Evolutionary conservation across 2,329 filamentous ascomycete genomes (phyloP).

Genomic region (Ceratocystis colombiana): DNA sequence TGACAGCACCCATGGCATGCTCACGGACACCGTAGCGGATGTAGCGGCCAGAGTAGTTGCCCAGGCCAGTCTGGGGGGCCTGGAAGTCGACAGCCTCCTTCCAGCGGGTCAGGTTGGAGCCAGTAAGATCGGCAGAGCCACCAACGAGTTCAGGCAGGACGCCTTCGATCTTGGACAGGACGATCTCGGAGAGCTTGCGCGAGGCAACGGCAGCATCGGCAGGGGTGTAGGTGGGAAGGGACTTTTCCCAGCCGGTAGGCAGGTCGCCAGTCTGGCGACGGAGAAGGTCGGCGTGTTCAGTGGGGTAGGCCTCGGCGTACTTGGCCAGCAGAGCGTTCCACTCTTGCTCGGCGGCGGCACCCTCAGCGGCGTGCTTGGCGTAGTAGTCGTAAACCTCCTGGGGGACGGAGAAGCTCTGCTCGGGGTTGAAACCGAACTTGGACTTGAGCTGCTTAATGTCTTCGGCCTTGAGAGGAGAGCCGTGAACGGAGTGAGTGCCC

Average conservation of each 20-base stretch:
- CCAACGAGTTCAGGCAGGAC: slow-evolving; percentile 83
- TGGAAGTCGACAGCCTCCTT: slow-evolving; percentile 98
- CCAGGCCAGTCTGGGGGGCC: slow-evolving; percentile 72
- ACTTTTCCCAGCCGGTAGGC: slow-evolving; percentile 93
- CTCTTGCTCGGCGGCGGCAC: slow-evolving; percentile 81
- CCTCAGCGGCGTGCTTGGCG: slow-evolving; percentile 71
- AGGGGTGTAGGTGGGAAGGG: slow-evolving; percentile 80
- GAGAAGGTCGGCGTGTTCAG: slow-evolving; percentile 67
- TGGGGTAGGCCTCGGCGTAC: slow-evolving; percentile 68
- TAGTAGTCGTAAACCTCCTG: slow-evolving; percentile 91
- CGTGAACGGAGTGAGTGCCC: slow-evolving; percentile 93
- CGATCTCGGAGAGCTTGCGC: slow-evolving; percentile 90
- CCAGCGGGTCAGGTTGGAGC: slow-evolving; percentile 97
- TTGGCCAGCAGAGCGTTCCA: slow-evolving; percentile 91
- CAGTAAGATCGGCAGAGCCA: slow-evolving; percentile 94
- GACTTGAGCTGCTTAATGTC: slow-evolving; percentile 89
- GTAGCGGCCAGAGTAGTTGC: slow-evolving; percentile 85
- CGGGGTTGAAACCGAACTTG: slow-evolving; percentile 93
- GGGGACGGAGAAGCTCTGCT: slow-evolving; percentile 84
- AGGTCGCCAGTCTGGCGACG: slow-evolving; percentile 75
- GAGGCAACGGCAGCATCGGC: slow-evolving; percentile 76
- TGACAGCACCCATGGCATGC: slow-evolving; percentile 84
- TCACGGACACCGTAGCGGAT: slow-evolving; percentile 86
- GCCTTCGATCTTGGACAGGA: slow-evolving; percentile 77
- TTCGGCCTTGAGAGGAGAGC: slow-evolving; percentile 87